phyloP scores from a whole-genome alignment of 805 yeast genomes.

The Metschnikowia drakensbergensis region DNA sequence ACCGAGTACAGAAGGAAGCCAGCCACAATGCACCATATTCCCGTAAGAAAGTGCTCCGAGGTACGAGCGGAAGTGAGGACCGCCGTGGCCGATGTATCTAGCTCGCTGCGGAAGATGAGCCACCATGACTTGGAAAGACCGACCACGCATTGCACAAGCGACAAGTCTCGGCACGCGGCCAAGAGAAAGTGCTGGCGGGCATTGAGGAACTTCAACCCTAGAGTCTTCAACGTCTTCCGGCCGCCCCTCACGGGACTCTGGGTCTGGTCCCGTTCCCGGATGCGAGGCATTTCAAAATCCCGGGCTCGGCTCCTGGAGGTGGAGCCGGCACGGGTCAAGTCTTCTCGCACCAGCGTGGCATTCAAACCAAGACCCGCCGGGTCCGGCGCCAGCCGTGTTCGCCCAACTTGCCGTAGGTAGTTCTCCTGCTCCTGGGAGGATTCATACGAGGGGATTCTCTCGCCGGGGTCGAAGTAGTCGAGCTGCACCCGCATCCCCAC shows the following conservation, averaged over 20 bases:
- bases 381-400: slow-evolving; percentile 7
- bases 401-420: slow-evolving; percentile 8
- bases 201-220: slow-evolving; percentile 68
- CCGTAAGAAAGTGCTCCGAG: slow-evolving; percentile 76
- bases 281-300: slow-evolving; percentile 8
- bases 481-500: slow-evolving; percentile 15
- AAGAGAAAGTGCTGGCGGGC: slow-evolving; percentile 73
- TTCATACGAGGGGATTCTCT: slow-evolving; percentile 41
- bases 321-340: not conserved
- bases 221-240: slow-evolving; percentile 40
- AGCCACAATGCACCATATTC: slow-evolving; percentile 90
- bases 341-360: not conserved
- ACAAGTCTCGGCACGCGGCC: slow-evolving; percentile 75
- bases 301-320: not conserved
- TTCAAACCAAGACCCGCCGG: not conserved
- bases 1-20: slow-evolving; percentile 81
- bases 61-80: slow-evolving; percentile 57
- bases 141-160: slow-evolving; percentile 61
- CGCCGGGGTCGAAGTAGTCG: slow-evolving; percentile 26
- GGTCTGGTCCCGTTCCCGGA: slow-evolving; percentile 10
- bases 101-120: slow-evolving; percentile 21
- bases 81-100: not conserved
- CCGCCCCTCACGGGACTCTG: slow-evolving; percentile 15
- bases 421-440: slow-evolving; percentile 32
- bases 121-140: slow-evolving; percentile 50